Percentiles rank a stretch among this genome's conserved stretches.
Evolutionary conservation across 768 basidiomycete genomes (phyloP).

Genomic region (Gelatoporia subvermispora): DNA sequence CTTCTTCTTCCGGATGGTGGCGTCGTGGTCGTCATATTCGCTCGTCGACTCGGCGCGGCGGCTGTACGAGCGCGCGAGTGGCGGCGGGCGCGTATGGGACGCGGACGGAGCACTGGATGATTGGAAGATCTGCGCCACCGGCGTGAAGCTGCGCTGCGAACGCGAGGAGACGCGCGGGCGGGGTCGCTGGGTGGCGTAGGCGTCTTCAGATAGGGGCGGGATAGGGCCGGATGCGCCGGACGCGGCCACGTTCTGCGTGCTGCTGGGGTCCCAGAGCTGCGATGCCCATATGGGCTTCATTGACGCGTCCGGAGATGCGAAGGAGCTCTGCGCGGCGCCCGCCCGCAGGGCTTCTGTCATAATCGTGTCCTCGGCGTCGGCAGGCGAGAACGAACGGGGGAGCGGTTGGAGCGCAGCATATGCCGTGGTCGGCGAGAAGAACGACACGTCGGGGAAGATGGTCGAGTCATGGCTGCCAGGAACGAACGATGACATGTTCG

Average conservation of each 20-base stretch:
- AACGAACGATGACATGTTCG: constrained; percentile 41
- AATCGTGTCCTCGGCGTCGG: constrained; percentile 30
- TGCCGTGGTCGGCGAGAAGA: constrained; percentile 53
- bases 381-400: constrained; percentile 56
- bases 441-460: constrained; percentile 40
- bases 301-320: constrained; percentile 6
- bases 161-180: constrained; percentile 33
- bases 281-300: constrained; percentile 54
- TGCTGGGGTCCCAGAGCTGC: constrained; percentile 59
- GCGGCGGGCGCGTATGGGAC: constrained; percentile 41
- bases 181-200: constrained; percentile 36
- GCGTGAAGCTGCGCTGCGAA: constrained; percentile 28
- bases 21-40: constrained; percentile 59
- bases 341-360: constrained; percentile 18
- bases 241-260: constrained; percentile 19
- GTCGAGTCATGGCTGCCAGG: constrained; percentile 41
- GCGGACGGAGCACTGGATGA: constrained; percentile 68
- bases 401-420: constrained; percentile 56
- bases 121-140: constrained; percentile 57
- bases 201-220: constrained; percentile 28
- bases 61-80: constrained; percentile 56
- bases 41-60: constrained; percentile 64
- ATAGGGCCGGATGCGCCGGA: constrained; percentile 34
- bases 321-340: neutral
- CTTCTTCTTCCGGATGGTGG: constrained; percentile 66